These are phyloP conservation scores for Leptoxyphium fumago DNA, from an alignment of 2,329 filamentous ascomycete species.

Conservation along the genomic window DNA sequence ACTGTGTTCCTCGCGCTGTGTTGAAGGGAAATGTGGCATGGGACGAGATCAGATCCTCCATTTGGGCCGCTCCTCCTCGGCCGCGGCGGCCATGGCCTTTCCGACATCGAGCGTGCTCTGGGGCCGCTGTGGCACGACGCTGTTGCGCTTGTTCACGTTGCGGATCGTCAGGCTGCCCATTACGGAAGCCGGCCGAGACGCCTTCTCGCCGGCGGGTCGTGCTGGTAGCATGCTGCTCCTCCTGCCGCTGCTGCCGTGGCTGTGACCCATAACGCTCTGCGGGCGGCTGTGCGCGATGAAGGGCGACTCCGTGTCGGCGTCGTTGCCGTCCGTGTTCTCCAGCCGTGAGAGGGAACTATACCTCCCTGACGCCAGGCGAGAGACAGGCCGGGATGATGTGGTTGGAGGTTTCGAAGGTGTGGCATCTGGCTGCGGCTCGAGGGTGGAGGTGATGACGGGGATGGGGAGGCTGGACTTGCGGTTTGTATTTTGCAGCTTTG, in stretches of 20 bases:
- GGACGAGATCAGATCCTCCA: conserved; percentile 6
- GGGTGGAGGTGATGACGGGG: not conserved
- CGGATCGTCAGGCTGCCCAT: conserved; percentile 5
- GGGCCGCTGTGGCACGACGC: conserved; percentile 7
- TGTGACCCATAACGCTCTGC: conserved; percentile 8
- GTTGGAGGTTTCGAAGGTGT: not conserved
- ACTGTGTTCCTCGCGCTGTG: no score
- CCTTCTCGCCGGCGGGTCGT: conserved; percentile 12
- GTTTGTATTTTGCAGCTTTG: not conserved
- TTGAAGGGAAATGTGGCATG: no score
- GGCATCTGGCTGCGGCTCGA: not conserved
- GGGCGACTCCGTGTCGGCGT: conserved; percentile 1
- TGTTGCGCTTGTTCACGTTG: conserved; percentile 8
- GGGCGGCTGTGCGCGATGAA: conserved; percentile 5
- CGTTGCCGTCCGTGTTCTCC: not conserved
- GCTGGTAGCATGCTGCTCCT: conserved; percentile 11
- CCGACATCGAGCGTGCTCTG: conserved; percentile 7
- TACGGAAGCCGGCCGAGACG: conserved; percentile 10
- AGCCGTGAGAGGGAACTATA: conserved; percentile 10
- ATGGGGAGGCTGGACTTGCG: not conserved
- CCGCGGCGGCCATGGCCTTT: not conserved
- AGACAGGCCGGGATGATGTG: conserved; percentile 5
- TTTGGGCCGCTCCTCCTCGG: conserved; percentile 7
- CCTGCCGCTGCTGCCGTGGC: conserved; percentile 9
- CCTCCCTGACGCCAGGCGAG: conserved; percentile 5